Percentiles rank a stretch among this genome's conserved stretches.
Evolutionary conservation across 148 eudicot species (phyloP).

Genomic region (Cornus florida): DNA sequence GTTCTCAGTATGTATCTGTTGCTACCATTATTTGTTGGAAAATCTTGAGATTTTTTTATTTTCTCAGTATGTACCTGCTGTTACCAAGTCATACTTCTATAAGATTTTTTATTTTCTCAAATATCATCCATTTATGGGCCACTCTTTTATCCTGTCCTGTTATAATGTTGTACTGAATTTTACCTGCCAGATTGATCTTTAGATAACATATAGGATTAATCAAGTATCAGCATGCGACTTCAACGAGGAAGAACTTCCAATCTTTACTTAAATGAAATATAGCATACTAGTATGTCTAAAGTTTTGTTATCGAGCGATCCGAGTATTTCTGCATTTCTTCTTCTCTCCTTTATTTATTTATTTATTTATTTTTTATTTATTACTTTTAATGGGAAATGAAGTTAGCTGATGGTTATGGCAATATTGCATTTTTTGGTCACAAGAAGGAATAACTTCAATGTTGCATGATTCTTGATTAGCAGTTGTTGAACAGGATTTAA

Average conservation of each 20-base stretch:
- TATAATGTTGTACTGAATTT: background rate
- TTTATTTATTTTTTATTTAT: background rate
- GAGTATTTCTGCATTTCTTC: no score
- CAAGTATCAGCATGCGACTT: background rate
- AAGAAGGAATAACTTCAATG: background rate
- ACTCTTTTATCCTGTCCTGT: background rate
- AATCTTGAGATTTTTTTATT: background rate
- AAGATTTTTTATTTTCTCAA: background rate
- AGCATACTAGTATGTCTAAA: no score
- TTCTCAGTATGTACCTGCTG: background rate
- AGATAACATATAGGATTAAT: background rate
- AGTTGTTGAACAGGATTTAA: background rate
- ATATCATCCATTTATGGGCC: background rate
- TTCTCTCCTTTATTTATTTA: no score
- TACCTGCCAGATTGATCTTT: background rate
- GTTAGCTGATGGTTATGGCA: background rate
- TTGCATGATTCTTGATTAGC: background rate
- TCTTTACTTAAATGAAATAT: no score
- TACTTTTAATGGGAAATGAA: background rate
- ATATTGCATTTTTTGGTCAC: background rate
- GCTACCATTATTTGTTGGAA: background rate
- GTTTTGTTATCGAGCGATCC: no score
- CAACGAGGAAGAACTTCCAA: background rate
- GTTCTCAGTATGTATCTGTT: conserved; percentile 65
- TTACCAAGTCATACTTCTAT: background rate